Percentiles rank a stretch among this genome's conserved stretches.
Evolutionary conservation across 2,329 filamentous ascomycete genomes (phyloP).

Genomic region (Diaporthe sp.): DNA sequence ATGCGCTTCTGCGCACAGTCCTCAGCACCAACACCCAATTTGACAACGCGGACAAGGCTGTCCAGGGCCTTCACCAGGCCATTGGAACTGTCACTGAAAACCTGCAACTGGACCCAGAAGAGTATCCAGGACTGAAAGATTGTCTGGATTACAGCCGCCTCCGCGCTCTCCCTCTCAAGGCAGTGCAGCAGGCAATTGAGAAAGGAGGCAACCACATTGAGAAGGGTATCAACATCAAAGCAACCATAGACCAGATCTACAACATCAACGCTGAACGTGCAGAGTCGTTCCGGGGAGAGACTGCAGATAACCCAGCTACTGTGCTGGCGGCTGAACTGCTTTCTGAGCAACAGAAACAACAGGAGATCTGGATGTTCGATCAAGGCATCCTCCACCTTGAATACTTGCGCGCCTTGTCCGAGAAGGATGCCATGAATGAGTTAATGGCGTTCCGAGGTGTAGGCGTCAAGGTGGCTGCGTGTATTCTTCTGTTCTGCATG

Average conservation of each 20-base stretch:
- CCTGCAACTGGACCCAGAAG: constrained; percentile 9
- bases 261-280: constrained; percentile 70
- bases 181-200: constrained; percentile 79
- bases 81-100: constrained; percentile 37
- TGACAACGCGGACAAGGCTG: constrained; percentile 72
- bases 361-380: constrained; percentile 70
- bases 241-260: constrained; percentile 79
- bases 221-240: constrained; percentile 81
- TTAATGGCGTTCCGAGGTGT: constrained; percentile 66
- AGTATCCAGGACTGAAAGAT: constrained; percentile 32
- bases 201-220: constrained; percentile 77
- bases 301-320: constrained; percentile 56
- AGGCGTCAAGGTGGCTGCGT: constrained; percentile 70
- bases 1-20: constrained; percentile 67
- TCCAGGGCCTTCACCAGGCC: constrained; percentile 66
- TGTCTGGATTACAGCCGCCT: constrained; percentile 79
- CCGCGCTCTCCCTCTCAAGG: constrained; percentile 67
- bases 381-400: constrained; percentile 71
- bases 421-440: constrained; percentile 64
- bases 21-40: constrained; percentile 66
- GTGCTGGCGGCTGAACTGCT: constrained; percentile 59
- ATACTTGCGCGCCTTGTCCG: constrained; percentile 60
- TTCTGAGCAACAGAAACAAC: constrained; percentile 63
- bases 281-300: constrained; percentile 59
- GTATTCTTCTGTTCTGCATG: constrained; percentile 70